Evolutionary conservation across 2,329 filamentous ascomycete species (phyloP).

Genomic region (Exophiala dermatitidis): DNA sequence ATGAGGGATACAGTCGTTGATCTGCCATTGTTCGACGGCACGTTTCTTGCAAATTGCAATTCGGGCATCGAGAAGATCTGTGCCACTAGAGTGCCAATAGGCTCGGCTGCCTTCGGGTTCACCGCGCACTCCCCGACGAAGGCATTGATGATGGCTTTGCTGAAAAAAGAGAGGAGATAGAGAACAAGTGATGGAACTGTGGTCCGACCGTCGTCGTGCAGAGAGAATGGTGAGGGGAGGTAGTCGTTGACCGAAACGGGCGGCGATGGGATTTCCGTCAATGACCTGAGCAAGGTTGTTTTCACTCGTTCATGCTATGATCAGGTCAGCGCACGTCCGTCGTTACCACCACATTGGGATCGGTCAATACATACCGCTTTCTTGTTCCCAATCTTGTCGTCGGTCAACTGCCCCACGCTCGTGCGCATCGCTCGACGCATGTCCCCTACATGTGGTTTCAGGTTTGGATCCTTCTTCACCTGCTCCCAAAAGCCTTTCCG

Average conservation of each 20-base stretch:
- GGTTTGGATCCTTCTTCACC: slow-evolving; percentile 47
- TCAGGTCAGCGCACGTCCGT: slow-evolving; percentile 5
- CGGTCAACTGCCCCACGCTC: slow-evolving; percentile 65
- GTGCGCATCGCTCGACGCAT: slow-evolving; percentile 65
- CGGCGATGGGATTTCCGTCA: slow-evolving; percentile 46
- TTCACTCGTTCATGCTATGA: slow-evolving; percentile 45
- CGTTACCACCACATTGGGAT: slow-evolving; percentile 8
- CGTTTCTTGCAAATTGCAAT: slow-evolving; percentile 37
- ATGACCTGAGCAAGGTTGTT: slow-evolving; percentile 47
- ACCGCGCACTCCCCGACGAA: slow-evolving; percentile 60
- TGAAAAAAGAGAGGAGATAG: slow-evolving; percentile 68
- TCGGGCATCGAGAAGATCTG: slow-evolving; percentile 64
- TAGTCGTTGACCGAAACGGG: slow-evolving; percentile 52
- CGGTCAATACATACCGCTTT: slow-evolving; percentile 43
- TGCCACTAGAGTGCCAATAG: slow-evolving; percentile 68
- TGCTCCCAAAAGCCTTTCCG: slow-evolving; percentile 49
- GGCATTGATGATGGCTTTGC: slow-evolving; percentile 65
- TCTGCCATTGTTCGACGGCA: slow-evolving; percentile 37
- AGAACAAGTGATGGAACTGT: slow-evolving; percentile 55
- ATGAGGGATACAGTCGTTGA: slow-evolving; percentile 59
- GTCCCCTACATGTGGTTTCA: slow-evolving; percentile 63
- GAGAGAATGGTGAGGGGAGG: slow-evolving; percentile 36
- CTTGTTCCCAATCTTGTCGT: slow-evolving; percentile 56
- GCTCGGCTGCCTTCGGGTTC: slow-evolving; percentile 61
- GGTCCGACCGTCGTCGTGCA: slow-evolving; percentile 14